Percentiles rank a stretch among this genome's conserved stretches.
These are phyloP conservation scores for Plasmodium cynomolgi DNA, from an alignment of 169 alveolate species.

Conservation along the genomic window DNA sequence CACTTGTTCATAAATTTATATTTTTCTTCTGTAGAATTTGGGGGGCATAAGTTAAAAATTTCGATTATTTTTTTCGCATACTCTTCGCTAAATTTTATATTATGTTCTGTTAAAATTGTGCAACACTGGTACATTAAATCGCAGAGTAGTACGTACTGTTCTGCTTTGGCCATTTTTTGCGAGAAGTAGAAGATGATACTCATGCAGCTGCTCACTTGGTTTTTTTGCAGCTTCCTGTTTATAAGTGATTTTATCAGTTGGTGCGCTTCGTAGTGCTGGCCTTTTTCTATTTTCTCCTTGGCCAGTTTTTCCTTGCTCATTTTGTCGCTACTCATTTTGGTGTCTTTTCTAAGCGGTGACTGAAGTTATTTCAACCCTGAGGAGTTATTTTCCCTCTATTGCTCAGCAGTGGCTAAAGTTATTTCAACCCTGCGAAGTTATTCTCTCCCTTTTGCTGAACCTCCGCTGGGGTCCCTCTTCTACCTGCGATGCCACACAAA, in stretches of 20 bases:
- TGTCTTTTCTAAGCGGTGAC: neutral
- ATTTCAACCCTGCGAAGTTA: neutral
- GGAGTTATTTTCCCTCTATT: neutral
- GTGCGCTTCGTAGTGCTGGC: constrained; percentile 68
- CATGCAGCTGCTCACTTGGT: constrained; percentile 26
- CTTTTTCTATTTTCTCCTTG: constrained; percentile 50
- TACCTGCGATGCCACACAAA: neutral
- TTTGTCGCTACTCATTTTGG: neutral
- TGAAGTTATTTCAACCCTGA: neutral
- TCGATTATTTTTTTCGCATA: constrained; percentile 69
- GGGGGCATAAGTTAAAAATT: constrained; percentile 57
- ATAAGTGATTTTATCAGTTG: constrained; percentile 57
- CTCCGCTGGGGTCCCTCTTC: neutral
- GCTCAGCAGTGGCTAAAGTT: neutral
- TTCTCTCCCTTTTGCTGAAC: neutral
- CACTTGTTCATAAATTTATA: constrained; percentile 74
- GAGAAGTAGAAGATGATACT: constrained; percentile 40
- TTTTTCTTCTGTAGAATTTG: constrained; percentile 72
- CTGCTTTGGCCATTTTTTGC: constrained; percentile 25
- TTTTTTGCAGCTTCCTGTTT: constrained; percentile 49
- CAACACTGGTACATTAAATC: constrained; percentile 71
- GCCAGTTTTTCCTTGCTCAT: constrained; percentile 47
- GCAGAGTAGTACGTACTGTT: constrained; percentile 65
- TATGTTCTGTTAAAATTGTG: constrained; percentile 20
- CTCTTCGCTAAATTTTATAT: constrained; percentile 29